Conservation (phyloP, 78 protist genomes). For the Dictyostelium brefeldianum region DNA sequence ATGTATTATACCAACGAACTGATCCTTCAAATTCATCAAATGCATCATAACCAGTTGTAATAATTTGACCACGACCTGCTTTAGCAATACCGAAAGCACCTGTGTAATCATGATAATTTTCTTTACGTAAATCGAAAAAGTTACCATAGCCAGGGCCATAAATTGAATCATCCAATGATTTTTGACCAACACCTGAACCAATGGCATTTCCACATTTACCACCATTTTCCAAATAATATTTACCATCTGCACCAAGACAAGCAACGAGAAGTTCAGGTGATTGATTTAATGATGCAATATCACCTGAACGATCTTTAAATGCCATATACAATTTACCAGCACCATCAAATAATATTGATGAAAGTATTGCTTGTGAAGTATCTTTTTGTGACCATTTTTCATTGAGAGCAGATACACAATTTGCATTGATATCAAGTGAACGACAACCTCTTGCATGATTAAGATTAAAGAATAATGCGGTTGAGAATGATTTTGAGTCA, state of each 20-base stretch:
- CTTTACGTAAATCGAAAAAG: conserved; percentile 4
- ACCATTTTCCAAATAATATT: conserved; percentile 21
- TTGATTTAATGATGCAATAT: not conserved
- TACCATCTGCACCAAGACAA: conserved; percentile 31
- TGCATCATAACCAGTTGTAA: conserved; percentile 47
- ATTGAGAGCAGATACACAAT: conserved; percentile 25
- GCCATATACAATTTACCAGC: conserved; percentile 17
- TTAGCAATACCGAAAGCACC: conserved; percentile 25
- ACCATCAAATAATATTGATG: conserved; percentile 30
- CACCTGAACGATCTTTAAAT: conserved; percentile 63
- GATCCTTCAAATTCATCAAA: conserved; percentile 51
- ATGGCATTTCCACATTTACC: conserved; percentile 43
- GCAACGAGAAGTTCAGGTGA: conserved; percentile 49
- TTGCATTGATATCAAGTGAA: conserved; percentile 20
- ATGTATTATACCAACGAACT: conserved; percentile 61
- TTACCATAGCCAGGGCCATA: conserved; percentile 49
- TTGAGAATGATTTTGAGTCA: not conserved
- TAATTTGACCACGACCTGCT: conserved; percentile 38
- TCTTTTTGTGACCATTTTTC: conserved; percentile 18
- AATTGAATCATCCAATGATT: conserved; percentile 8
- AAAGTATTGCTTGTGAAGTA: conserved; percentile 31
- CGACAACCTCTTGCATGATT: conserved; percentile 71
- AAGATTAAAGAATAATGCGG: not conserved
- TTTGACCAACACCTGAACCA: conserved; percentile 21
- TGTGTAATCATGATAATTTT: conserved; percentile 33